A percentile compares a stretch with the other conserved stretches of the same genome.
These are phyloP conservation scores for Pythium myriotylum DNA, from an alignment of 352 stramenopile genomes.

Conservation along the genomic window DNA sequence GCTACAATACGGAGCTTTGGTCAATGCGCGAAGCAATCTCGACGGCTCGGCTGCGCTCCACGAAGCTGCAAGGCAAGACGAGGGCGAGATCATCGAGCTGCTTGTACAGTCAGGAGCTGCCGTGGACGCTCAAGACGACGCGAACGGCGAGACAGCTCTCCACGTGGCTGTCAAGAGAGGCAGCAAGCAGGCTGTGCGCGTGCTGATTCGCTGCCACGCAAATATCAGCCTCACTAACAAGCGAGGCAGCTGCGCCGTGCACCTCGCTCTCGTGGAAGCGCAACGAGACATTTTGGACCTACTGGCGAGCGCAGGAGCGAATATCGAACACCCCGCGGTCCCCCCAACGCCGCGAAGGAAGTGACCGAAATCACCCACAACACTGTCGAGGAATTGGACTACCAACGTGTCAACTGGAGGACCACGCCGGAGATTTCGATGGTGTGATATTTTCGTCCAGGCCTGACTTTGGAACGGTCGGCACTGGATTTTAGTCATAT, in stretches of 20 bases:
- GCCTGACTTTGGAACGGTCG: no score
- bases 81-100: slow-evolving; percentile 23
- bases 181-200: slow-evolving; percentile 10
- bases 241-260: slow-evolving; percentile 23
- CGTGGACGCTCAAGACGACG: slow-evolving; percentile 8
- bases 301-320: slow-evolving; percentile 10
- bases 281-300: slow-evolving; percentile 10
- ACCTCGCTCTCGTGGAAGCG: slow-evolving; percentile 19
- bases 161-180: slow-evolving; percentile 30
- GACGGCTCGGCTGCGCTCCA: slow-evolving; percentile 21
- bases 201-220: slow-evolving; percentile 19
- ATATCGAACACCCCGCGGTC: neutral
- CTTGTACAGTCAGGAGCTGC: slow-evolving; percentile 20
- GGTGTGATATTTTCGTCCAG: no score
- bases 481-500: no score
- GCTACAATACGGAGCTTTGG: slow-evolving; percentile 16
- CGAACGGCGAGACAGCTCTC: slow-evolving; percentile 24
- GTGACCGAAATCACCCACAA: neutral
- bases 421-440: no score
- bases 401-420: no score
- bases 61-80: slow-evolving; percentile 21
- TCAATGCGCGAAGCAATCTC: slow-evolving; percentile 2
- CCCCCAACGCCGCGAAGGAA: neutral
- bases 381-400: neutral
- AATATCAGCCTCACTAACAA: slow-evolving; percentile 14